Percentiles rank a stretch among this genome's conserved stretches.
phyloP scores from a whole-genome alignment of 192 early-diverging fungal genomes.

The Fimicolochytrium jonesii region DNA sequence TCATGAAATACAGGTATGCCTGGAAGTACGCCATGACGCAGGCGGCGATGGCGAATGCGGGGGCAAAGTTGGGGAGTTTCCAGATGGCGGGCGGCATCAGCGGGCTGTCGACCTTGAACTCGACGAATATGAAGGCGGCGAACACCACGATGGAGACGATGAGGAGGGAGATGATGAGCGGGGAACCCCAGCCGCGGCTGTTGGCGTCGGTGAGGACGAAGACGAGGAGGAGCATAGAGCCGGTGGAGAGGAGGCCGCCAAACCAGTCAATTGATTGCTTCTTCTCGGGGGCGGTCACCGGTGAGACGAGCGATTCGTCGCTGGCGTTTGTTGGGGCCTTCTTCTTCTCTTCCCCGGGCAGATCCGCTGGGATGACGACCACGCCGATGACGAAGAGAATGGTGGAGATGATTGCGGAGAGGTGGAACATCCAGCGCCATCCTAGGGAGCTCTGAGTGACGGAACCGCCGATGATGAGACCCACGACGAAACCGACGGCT shows the following conservation, averaged over 20 bases:
- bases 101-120: constrained; percentile 22
- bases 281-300: no score
- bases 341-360: not conserved
- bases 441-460: constrained; percentile 14
- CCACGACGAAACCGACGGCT: constrained; percentile 23
- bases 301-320: no score
- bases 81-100: constrained; percentile 39
- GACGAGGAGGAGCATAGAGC: constrained; percentile 25
- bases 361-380: constrained; percentile 19
- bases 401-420: constrained; percentile 17
- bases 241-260: constrained; percentile 27
- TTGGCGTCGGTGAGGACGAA: constrained; percentile 23
- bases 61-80: constrained; percentile 34
- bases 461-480: constrained; percentile 25
- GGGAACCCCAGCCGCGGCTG: constrained; percentile 13
- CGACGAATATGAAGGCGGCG: constrained; percentile 29
- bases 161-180: constrained; percentile 18
- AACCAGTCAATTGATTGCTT: constrained; percentile 13
- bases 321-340: not conserved
- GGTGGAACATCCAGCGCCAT: constrained; percentile 27
- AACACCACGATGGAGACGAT: constrained; percentile 25
- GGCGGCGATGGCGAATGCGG: constrained; percentile 30
- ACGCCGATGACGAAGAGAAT: constrained; percentile 1
- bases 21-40: constrained; percentile 31
- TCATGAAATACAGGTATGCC: constrained; percentile 37